Evolutionary conservation across 441 rosid genomes (phyloP), one percentile per base, ranked within the genome.

Genomic region (Arabidopsis hybrid): DNA sequence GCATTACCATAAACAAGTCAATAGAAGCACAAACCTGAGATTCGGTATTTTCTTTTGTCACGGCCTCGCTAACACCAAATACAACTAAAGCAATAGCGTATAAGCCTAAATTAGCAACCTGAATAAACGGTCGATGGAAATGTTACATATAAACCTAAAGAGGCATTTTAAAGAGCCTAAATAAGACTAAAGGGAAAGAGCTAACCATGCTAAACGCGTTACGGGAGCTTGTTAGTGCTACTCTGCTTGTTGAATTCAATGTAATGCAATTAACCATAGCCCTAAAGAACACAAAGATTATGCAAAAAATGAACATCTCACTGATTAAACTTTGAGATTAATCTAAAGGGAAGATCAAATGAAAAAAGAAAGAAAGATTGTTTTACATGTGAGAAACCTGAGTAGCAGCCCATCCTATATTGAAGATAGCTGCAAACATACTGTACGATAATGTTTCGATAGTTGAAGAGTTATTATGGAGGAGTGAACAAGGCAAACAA

Each of bases 381-480:
- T 14, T 18, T 87, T 92, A 95, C 99, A 95, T 95, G 90, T 95
- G 98, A 42, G 99, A 93, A 83, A 95, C 99, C 72, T 95, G 99
- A 79, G 99, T 86, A 75, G 97, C 96, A 55, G 98, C 99, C 98
- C 98, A 95, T 45, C 99, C 99, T 62, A 89, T 76, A 75, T 95
- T 95, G 81, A 95, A 95, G 80, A 95, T 90, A 67, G 97, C 98
- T 60, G 98, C 98, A 80, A 86, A 92, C 36, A 76, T 78, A 65
- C 97, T 89, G 58, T 95, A 92, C n/a, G 97, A 94, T 67, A 90
- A 56, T 34, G 97, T 95, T 80, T 92, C 85, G 49, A 92, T 64
- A 1, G 67, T 26, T 63, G 71, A 43, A 16, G 97, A 83, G 65
- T 76, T 12, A 47, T 74, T 82, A 18, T 80, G 81, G 49, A 92